Conservation (phyloP, 2,329 filamentous ascomycete species). For the Diaporthe longicolla region DNA sequence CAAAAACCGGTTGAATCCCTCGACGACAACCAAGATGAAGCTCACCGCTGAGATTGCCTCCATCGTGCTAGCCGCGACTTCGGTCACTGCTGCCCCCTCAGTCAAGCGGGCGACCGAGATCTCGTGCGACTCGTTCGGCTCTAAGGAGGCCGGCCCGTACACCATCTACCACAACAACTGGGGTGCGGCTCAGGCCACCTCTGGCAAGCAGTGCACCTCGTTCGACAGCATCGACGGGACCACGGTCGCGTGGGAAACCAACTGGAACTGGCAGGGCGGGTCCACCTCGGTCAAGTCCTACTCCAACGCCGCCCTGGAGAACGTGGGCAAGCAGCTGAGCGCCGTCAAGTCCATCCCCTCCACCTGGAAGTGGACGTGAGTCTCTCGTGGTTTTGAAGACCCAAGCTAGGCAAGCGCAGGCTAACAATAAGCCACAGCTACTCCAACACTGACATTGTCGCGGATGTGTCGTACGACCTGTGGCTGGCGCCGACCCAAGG, state of each 20-base stretch:
- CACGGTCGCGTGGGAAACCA: constrained; percentile 58
- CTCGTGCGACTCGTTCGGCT: constrained; percentile 57
- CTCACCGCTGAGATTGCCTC: constrained; percentile 45
- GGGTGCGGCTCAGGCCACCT: constrained; percentile 55
- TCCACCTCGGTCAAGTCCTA: constrained; percentile 60
- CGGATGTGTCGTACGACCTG: constrained; percentile 73
- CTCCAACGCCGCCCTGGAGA: constrained; percentile 58
- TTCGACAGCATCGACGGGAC: constrained; percentile 53
- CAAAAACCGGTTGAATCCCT: neutral
- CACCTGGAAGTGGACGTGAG: constrained; percentile 57
- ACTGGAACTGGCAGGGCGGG: constrained; percentile 60
- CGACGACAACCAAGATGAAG: constrained; percentile 39
- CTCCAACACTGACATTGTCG: constrained; percentile 55
- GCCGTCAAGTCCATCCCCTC: constrained; percentile 54
- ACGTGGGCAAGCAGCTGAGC: constrained; percentile 52
- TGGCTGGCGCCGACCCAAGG: constrained; percentile 67
- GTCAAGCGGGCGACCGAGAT: constrained; percentile 52
- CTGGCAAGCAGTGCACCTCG: constrained; percentile 60
- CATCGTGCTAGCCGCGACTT: constrained; percentile 49
- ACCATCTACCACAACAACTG: constrained; percentile 69
- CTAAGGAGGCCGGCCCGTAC: constrained; percentile 55
- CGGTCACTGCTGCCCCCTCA: constrained; percentile 49
- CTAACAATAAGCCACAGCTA: constrained; percentile 49
- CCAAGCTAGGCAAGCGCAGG: too few relatives aligned
- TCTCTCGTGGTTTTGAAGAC: constrained; percentile 2